phyloP scores from a whole-genome alignment of 768 basidiomycete species.

The Pisolithus orientalis region DNA sequence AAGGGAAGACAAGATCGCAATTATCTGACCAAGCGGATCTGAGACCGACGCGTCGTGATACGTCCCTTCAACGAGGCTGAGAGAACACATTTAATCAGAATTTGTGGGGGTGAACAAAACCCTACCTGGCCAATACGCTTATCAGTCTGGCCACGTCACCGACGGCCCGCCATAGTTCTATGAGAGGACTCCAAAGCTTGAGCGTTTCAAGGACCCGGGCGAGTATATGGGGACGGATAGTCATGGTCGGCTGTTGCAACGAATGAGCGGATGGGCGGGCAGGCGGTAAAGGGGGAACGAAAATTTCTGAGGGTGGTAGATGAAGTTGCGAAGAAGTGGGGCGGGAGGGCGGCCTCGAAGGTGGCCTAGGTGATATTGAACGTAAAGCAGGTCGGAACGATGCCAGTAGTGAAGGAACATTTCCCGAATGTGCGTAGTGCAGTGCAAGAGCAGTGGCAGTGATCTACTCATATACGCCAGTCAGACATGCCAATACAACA shows the following conservation, averaged over 20 bases:
- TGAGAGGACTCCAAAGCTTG: constrained; percentile 17
- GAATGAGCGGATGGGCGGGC: not conserved
- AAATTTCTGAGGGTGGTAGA: constrained; percentile 8
- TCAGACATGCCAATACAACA: constrained; percentile 41
- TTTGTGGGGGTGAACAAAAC: not conserved
- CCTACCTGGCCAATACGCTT: constrained; percentile 21
- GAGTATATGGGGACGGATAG: constrained; percentile 11
- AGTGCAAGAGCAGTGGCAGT: constrained; percentile 26
- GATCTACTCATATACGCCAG: constrained; percentile 9
- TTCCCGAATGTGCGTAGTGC: constrained; percentile 20
- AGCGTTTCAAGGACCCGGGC: constrained; percentile 14
- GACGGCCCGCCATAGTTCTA: constrained; percentile 23
- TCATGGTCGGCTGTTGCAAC: not conserved
- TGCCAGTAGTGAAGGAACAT: constrained; percentile 16
- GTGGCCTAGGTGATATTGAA: constrained; percentile 9
- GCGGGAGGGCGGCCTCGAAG: constrained; percentile 17
- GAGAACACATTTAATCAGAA: not conserved
- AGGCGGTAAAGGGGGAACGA: not conserved
- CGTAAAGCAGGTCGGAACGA: constrained; percentile 15
- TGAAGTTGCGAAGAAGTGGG: constrained; percentile 5
- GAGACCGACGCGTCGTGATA: constrained; percentile 16
- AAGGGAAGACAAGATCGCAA: constrained; percentile 15
- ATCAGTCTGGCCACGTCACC: constrained; percentile 17
- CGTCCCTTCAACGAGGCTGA: constrained; percentile 22
- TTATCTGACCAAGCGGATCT: constrained; percentile 25